Percentiles rank a stretch among this genome's conserved stretches.
Conservation (phyloP, 306 rosid genomes). For the Quillaja saponaria region DNA sequence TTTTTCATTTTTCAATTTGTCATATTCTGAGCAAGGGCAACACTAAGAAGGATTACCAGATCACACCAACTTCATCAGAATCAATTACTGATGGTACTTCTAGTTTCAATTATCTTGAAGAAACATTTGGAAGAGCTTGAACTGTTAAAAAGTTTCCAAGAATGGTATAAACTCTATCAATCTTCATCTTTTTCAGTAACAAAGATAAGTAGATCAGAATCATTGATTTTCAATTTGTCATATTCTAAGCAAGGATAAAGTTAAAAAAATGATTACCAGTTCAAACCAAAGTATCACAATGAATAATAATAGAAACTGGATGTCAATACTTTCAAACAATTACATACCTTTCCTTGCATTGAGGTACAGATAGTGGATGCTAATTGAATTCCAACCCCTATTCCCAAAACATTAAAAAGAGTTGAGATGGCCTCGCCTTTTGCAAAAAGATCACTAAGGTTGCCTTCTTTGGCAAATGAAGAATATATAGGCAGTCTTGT, state of each 20-base stretch:
- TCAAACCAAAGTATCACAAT: too few relatives aligned
- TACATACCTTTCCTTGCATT: conserved; percentile 83
- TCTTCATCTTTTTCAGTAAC: conserved; percentile 5
- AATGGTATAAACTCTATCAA: conserved; percentile 17
- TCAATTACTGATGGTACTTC: too few relatives aligned
- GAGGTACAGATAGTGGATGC: conserved; percentile 93
- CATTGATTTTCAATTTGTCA: too few relatives aligned
- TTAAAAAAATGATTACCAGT: conserved; percentile 19
- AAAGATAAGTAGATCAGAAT: too few relatives aligned
- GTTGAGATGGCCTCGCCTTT: conserved; percentile 99
- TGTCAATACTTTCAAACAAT: neutral
- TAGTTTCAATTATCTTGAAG: conserved; percentile 19
- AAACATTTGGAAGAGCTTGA: neutral
- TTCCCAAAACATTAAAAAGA: conserved; percentile 84
- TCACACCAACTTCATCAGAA: too few relatives aligned
- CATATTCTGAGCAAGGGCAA: too few relatives aligned
- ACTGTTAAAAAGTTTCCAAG: neutral
- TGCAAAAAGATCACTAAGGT: conserved; percentile 96
- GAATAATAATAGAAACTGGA: neutral
- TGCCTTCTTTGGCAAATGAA: conserved; percentile 95
- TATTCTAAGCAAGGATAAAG: conserved; percentile 1
- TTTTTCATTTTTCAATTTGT: too few relatives aligned
- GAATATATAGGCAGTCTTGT: conserved; percentile 99
- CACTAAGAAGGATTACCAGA: too few relatives aligned
- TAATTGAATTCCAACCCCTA: conserved; percentile 87